Conservation (phyloP, 1,284 basidiomycete genomes). For the Ustilago nuda region DNA sequence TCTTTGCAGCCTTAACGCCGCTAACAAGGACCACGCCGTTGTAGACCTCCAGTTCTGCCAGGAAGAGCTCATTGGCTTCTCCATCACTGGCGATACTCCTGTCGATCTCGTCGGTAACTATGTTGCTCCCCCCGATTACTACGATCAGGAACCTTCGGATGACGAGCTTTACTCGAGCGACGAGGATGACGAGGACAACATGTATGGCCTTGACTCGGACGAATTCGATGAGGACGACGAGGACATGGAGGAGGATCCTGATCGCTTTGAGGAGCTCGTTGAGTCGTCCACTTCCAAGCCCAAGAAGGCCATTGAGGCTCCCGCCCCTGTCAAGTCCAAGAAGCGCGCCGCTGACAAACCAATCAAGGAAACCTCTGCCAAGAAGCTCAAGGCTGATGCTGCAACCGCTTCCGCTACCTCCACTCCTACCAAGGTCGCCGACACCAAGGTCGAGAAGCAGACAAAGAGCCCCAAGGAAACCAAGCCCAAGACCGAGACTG, state of each 20-base stretch:
- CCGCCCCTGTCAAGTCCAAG: slow-evolving; percentile 69
- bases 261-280: slow-evolving; percentile 52
- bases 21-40: slow-evolving; percentile 78
- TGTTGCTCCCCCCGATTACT: slow-evolving; percentile 73
- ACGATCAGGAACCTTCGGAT: slow-evolving; percentile 72
- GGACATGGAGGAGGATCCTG: slow-evolving; percentile 55
- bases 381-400: slow-evolving; percentile 76
- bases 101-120: slow-evolving; percentile 92
- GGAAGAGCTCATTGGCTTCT: slow-evolving; percentile 76
- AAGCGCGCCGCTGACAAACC: slow-evolving; percentile 75
- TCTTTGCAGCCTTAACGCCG: slow-evolving; percentile 72
- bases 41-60: slow-evolving; percentile 77
- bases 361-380: slow-evolving; percentile 70
- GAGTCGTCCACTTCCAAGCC: slow-evolving; percentile 29
- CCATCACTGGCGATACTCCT: slow-evolving; percentile 84
- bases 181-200: slow-evolving; percentile 73
- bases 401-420: slow-evolving; percentile 64
- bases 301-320: slow-evolving; percentile 45
- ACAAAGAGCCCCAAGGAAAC: slow-evolving; percentile 53
- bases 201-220: slow-evolving; percentile 67
- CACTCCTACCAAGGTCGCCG: slow-evolving; percentile 70
- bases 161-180: slow-evolving; percentile 58
- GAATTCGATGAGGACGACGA: slow-evolving; percentile 54
- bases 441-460: slow-evolving; percentile 67
- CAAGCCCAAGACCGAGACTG: slow-evolving; percentile 44